These are phyloP conservation scores for Chlorella sp. DNA, from an alignment of 139 green algal species.

Conservation along the genomic window DNA sequence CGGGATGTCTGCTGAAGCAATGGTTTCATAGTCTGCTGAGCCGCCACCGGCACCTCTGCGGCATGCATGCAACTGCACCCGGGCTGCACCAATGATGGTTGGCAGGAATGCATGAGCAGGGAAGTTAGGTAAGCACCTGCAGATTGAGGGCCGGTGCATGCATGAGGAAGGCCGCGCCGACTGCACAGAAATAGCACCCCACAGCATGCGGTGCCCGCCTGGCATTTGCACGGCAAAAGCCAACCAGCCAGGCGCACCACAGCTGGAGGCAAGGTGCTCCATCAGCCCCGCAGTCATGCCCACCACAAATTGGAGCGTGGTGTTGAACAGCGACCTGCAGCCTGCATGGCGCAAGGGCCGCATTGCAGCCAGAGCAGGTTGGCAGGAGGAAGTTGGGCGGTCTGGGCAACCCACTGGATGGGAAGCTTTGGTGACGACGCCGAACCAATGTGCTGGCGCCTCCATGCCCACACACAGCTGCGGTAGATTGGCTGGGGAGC, in stretches of 20 bases:
- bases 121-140: not conserved
- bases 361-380: not conserved
- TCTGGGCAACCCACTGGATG: too few species aligned
- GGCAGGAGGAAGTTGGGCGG: too few species aligned
- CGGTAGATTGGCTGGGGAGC: not conserved
- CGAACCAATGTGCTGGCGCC: not conserved
- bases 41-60: too few species aligned
- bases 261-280: not conserved
- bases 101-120: not conserved
- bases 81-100: not conserved
- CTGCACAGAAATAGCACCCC: not conserved
- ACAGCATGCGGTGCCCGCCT: not conserved
- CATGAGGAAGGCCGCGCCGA: not conserved
- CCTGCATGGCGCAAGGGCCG: not conserved
- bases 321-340: not conserved
- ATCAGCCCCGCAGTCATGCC: not conserved
- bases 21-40: not conserved
- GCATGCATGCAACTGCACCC: conserved; percentile 21
- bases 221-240: not conserved
- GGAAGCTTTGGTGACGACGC: too few species aligned
- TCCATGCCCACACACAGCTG: not conserved
- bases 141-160: not conserved
- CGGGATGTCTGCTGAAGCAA: not conserved
- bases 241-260: not conserved
- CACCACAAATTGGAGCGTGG: conserved; percentile 23